Conservation (phyloP, 768 basidiomycete genomes). For the Tricholoma saponaceum region DNA sequence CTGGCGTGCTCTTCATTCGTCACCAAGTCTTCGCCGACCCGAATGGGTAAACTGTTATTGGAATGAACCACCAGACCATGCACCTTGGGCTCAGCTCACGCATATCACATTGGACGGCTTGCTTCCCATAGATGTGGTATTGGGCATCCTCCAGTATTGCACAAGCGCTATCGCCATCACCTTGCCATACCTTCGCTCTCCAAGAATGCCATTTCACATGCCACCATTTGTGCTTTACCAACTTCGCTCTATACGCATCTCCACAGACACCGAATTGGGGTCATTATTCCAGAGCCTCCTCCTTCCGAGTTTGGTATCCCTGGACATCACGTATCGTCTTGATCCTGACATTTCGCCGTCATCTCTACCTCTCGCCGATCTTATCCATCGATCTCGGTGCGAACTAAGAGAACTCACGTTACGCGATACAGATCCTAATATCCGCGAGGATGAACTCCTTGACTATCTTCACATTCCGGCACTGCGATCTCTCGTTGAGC, state of each 20-base stretch:
- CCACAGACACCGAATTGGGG: neutral
- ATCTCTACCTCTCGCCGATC: neutral
- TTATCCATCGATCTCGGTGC: neutral
- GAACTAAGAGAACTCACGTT: neutral
- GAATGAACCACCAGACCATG: neutral
- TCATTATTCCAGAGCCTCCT: neutral
- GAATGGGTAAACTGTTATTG: neutral
- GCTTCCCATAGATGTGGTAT: neutral
- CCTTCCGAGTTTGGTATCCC: neutral
- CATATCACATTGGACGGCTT: neutral
- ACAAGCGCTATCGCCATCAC: neutral
- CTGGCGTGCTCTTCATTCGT: constrained; percentile 2
- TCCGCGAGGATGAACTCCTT: neutral
- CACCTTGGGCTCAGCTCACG: constrained; percentile 5
- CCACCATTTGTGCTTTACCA: neutral
- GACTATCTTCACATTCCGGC: neutral
- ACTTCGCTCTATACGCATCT: neutral
- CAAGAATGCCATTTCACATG: neutral
- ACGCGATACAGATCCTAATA: neutral
- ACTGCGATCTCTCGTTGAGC: neutral
- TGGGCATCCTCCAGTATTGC: neutral
- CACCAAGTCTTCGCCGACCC: neutral
- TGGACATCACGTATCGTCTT: neutral
- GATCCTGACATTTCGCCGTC: neutral
- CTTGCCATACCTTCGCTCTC: neutral